Conservation (phyloP, 2,329 filamentous ascomycete genomes). For the Torrubiella hemipterigena region DNA sequence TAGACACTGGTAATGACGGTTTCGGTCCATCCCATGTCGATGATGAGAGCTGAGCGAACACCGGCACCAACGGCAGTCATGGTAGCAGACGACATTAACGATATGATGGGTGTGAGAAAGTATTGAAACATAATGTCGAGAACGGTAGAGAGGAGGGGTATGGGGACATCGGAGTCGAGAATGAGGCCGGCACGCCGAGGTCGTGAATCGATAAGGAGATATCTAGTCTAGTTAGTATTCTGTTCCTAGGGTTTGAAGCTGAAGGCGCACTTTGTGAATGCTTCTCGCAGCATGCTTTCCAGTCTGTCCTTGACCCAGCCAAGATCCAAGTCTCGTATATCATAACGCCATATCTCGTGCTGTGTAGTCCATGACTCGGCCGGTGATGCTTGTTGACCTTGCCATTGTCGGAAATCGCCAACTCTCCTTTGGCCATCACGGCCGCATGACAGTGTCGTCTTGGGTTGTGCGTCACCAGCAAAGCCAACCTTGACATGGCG, state of each 20-base stretch:
- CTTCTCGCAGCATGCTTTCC: slow-evolving; percentile 69
- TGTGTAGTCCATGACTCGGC: slow-evolving; percentile 48
- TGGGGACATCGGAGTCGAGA: slow-evolving; percentile 64
- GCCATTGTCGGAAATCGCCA: slow-evolving; percentile 72
- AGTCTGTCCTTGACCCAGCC: slow-evolving; percentile 77
- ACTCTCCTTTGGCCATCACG: slow-evolving; percentile 65
- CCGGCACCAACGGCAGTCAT: slow-evolving; percentile 70
- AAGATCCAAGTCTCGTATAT: slow-evolving; percentile 62
- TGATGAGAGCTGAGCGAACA: slow-evolving; percentile 69
- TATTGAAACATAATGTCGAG: slow-evolving; percentile 70
- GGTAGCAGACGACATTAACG: slow-evolving; percentile 65
- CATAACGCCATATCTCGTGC: slow-evolving; percentile 66
- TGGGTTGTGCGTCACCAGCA: slow-evolving; percentile 70
- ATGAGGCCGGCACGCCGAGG: slow-evolving; percentile 64
- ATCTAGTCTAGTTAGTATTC: slow-evolving; percentile 23
- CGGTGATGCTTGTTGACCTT: slow-evolving; percentile 32
- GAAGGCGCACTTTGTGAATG: slow-evolving; percentile 63
- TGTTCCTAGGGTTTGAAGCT: not conserved
- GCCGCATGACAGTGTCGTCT: slow-evolving; percentile 56
- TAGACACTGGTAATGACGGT: slow-evolving; percentile 78
- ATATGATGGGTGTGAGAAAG: slow-evolving; percentile 71
- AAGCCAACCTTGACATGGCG: slow-evolving; percentile 74
- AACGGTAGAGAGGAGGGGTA: slow-evolving; percentile 63
- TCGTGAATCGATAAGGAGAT: slow-evolving; percentile 61
- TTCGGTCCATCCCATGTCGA: slow-evolving; percentile 90